Conservation (phyloP, 2,329 filamentous ascomycete genomes). For the Hypoxylon sp. region DNA sequence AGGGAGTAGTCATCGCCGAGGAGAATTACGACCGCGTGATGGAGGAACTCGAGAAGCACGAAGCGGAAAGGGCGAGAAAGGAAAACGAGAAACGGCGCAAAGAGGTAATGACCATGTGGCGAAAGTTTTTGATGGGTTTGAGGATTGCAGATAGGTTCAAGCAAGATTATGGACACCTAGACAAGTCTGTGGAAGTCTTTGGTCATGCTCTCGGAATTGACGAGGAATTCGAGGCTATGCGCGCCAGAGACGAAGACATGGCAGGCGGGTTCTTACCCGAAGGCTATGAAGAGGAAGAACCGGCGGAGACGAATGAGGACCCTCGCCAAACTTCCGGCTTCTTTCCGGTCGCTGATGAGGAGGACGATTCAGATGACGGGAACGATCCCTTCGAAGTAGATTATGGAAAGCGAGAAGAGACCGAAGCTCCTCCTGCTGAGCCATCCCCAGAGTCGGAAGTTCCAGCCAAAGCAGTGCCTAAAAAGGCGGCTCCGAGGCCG, state of each 20-base stretch:
- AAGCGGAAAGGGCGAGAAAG: constrained; percentile 80
- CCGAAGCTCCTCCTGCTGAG: constrained; percentile 10
- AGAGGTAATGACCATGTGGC: constrained; percentile 81
- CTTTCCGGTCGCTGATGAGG: constrained; percentile 39
- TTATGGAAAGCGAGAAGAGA: constrained; percentile 44
- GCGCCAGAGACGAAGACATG: constrained; percentile 64
- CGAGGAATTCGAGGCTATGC: constrained; percentile 42
- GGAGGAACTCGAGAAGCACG: constrained; percentile 84
- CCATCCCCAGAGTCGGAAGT: constrained; percentile 35
- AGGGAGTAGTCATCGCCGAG: constrained; percentile 88
- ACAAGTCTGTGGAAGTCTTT: constrained; percentile 67
- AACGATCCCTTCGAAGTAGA: constrained; percentile 53
- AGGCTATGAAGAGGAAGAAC: constrained; percentile 49
- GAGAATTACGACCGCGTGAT: constrained; percentile 83
- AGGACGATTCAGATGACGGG: constrained; percentile 50
- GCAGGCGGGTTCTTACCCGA: constrained; percentile 72
- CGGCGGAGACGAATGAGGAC: constrained; percentile 22
- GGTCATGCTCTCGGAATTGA: constrained; percentile 63
- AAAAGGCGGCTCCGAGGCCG: constrained; percentile 43
- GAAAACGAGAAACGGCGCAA: constrained; percentile 88
- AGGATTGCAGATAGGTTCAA: constrained; percentile 83
- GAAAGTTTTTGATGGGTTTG: constrained; percentile 88
- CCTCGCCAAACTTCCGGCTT: constrained; percentile 48
- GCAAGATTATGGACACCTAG: constrained; percentile 79
- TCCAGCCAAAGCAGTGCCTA: constrained; percentile 33